Evolutionary conservation across 345 rosid genomes (phyloP), one percentile per base, ranked within the genome.

Genomic region (Clausena lansium): DNA sequence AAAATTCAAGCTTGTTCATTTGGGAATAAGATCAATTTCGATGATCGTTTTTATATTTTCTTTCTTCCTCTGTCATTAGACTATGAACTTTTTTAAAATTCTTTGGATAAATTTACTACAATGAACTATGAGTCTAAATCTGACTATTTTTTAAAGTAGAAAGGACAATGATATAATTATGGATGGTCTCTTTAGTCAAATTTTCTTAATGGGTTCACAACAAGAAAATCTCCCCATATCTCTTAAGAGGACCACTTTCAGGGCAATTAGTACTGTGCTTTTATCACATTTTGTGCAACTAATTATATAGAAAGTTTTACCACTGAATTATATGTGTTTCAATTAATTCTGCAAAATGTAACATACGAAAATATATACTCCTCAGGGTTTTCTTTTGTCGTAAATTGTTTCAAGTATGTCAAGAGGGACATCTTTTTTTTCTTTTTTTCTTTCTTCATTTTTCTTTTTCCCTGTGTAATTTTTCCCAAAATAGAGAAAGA

Each of bases 221-320:
- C 85, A 70, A 60, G 62, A 76, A 73, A 80, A 78, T 84, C 82
- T 72, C 77, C 50, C 69, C 76, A 52, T 55, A 77, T 77, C 77
- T 69, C 71, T 73, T 27, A 28, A 3, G 28, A 73, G 87, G 84
- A 84, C 83, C 87, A 80, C 89, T 54, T 70, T 65, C 60, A 75
- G 32, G 28, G 55, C 59, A 24, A 65, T 68, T 57, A 0, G 5
- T 36, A 2, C 50, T 45, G 50, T 3, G 15, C 0, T 45, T 45
- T 45, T 45, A 45, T 45, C 50, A 45, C 50, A 45, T 1, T 45
- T 45, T 45, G 17, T 13, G 13, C 50, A 13, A 3, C 50, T 13
- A 45, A 41, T 11, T 11, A 41, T 41, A 41, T 59, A 73, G 33
- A 58, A 38, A 36, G 15, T 41, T 45, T 59, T 36, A 58, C 58